Conservation (phyloP, 2,329 filamentous ascomycete species). For the Trichoderma afroharzianum region DNA sequence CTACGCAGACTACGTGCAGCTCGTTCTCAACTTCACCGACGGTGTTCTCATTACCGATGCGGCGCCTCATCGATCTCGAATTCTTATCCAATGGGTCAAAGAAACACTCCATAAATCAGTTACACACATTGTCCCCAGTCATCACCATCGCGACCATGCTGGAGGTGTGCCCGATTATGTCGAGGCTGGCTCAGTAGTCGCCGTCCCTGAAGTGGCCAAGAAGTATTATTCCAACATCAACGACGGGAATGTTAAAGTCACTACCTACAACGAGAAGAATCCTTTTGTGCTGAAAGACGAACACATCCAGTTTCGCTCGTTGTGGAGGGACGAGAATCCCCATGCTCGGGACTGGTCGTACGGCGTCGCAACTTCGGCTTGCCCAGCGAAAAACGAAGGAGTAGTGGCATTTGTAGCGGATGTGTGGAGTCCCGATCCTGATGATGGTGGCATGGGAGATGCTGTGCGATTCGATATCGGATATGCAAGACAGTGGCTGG, state of each 20-base stretch:
- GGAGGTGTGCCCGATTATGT: not conserved
- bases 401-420: not conserved
- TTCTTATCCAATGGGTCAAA: not conserved
- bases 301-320: not conserved
- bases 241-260: not conserved
- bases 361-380: not conserved
- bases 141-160: not conserved
- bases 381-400: not conserved
- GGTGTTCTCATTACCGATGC: not conserved
- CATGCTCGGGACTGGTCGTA: not conserved
- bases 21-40: not conserved
- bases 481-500: slow-evolving; percentile 25
- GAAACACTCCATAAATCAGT: not conserved
- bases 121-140: not conserved
- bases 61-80: not conserved
- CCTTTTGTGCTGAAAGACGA: not conserved
- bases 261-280: not conserved
- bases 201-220: not conserved
- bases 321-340: not conserved
- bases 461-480: not conserved
- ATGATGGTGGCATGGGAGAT: not conserved
- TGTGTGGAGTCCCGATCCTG: not conserved
- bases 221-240: not conserved
- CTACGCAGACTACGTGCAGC: slow-evolving; percentile 7
- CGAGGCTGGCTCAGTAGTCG: not conserved